Percentiles rank a stretch among this genome's conserved stretches.
Evolutionary conservation across 805 yeast genomes (phyloP).

Genomic region (Candida sithepensis): DNA sequence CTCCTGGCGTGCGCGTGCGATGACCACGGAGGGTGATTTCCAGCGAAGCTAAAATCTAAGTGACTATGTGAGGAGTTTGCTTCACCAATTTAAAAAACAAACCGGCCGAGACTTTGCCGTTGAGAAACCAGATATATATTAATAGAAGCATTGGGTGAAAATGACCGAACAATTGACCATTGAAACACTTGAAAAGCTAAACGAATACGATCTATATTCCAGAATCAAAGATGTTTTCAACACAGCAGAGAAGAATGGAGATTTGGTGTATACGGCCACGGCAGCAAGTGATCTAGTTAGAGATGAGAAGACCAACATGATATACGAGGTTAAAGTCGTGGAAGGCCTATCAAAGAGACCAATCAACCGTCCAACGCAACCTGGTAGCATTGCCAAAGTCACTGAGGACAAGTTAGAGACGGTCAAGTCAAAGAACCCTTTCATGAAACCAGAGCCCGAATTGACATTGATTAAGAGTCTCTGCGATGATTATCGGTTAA

Average conservation of each 20-base stretch:
- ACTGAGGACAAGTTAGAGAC: constrained; percentile 30
- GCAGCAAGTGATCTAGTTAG: constrained; percentile 18
- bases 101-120: no score
- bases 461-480: constrained; percentile 56
- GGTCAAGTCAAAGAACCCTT: constrained; percentile 57
- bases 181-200: constrained; percentile 19
- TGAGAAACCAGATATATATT: no score
- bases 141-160: background rate
- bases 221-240: constrained; percentile 18
- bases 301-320: constrained; percentile 22
- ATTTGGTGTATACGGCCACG: constrained; percentile 21
- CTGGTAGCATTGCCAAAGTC: constrained; percentile 33
- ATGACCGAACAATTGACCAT: constrained; percentile 5
- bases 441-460: constrained; percentile 74
- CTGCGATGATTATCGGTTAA: constrained; percentile 53
- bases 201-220: constrained; percentile 14
- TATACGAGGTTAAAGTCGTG: constrained; percentile 32
- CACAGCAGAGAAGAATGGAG: constrained; percentile 21
- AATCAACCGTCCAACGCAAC: constrained; percentile 32
- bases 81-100: no score
- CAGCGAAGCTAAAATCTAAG: no score
- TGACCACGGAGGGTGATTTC: no score
- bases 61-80: no score
- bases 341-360: constrained; percentile 33
- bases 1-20: no score